Base-by-base conservation (phyloP, 768 basidiomycete genomes). In the Suillus alpinus region DNA sequence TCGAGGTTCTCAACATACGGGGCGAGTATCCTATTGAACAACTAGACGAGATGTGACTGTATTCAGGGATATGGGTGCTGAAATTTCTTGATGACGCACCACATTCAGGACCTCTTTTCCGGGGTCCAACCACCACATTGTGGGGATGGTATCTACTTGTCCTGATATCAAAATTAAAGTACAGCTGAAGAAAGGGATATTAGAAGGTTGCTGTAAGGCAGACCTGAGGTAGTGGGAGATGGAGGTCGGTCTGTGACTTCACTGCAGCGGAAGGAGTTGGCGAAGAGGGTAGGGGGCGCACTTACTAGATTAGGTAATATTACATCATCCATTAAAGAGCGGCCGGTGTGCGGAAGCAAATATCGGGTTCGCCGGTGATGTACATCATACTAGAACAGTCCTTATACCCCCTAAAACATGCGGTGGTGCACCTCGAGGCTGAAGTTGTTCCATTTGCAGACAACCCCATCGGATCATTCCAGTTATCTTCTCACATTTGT, bases 1-100 rank as follows among this genome's bases (percentile, higher is more conserved):
- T 98, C 95, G 73, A 99, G 77, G 71, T 98, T 96, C 79, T 95
- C 94, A 65, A 98, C 90, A 83, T 98, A 98, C 0, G 94, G 95
- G 31, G 92, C 92, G 55, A 97, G 86, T 64, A 95, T 91, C 65
- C 91, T 86, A 73, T 95, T 95, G 78, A 97, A 91, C 66, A 94
- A 73, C 91, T 86, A 61, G 31, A 32, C 16, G 32, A 32, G 29
- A 52, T 18, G 51, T 59, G 44, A 46, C 32, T 55, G 36, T 13
- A 41, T 37, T 49, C 31, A 34, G n/a, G 32, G 43, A 6, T n/a
- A 52, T 46, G 23, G 53, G 56, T 6, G 37, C 40, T 36, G n/a
- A 53, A 6, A 16, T 53, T 56, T 49, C 44, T 26, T 29, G 60
- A 57, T 31, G 26, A 80, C 86, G 64, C 60, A 93, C 92, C 60